phyloP scores from a whole-genome alignment of 192 early-diverging fungal genomes.

The Podila verticillata region DNA sequence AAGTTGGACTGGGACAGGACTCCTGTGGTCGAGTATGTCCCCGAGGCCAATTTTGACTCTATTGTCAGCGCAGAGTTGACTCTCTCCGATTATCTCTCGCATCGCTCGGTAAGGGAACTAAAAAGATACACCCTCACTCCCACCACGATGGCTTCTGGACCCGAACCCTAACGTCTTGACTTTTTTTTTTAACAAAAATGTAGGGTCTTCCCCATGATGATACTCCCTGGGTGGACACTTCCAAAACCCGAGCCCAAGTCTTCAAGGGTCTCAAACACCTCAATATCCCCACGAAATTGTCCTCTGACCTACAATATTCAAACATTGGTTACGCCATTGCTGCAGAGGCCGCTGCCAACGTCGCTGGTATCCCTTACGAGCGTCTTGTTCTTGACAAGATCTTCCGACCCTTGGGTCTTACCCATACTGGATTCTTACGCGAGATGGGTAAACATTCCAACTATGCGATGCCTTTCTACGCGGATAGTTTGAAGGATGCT shows the following conservation, averaged over 20 bases:
- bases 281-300: neutral
- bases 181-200: neutral
- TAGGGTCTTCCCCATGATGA: constrained; percentile 6
- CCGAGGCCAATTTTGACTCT: constrained; percentile 19
- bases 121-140: neutral
- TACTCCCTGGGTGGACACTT: neutral
- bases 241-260: constrained; percentile 11
- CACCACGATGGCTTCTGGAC: neutral
- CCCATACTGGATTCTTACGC: constrained; percentile 10
- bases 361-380: neutral
- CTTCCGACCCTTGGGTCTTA: constrained; percentile 8
- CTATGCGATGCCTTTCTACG: constrained; percentile 19
- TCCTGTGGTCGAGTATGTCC: constrained; percentile 22
- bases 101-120: constrained; percentile 29
- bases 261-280: constrained; percentile 4
- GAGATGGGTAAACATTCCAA: constrained; percentile 18
- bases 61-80: constrained; percentile 15
- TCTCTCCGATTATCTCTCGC: constrained; percentile 16
- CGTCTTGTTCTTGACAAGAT: neutral
- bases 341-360: constrained; percentile 5
- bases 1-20: constrained; percentile 41
- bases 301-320: constrained; percentile 1
- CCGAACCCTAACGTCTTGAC: neutral
- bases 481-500: constrained; percentile 18
- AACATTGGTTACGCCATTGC: constrained; percentile 6